Evolutionary conservation across 768 basidiomycete genomes (phyloP).

Genomic region (Astraeus odoratus): DNA sequence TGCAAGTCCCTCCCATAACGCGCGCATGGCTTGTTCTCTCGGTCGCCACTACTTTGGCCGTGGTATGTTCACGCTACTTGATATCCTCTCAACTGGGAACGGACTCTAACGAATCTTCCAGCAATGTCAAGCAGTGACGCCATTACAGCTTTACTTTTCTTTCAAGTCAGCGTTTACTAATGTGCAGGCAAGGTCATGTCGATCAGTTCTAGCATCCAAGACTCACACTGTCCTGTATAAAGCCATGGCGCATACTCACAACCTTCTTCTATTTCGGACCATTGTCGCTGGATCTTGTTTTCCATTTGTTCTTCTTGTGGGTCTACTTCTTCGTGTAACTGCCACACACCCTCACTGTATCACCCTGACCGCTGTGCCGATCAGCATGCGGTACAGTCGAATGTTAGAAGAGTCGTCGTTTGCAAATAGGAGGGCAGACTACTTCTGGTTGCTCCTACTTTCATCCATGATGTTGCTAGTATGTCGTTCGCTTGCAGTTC

Average conservation of each 20-base stretch:
- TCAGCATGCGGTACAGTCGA: constrained; percentile 91
- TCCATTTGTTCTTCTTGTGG: constrained; percentile 98
- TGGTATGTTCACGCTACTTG: constrained; percentile 49
- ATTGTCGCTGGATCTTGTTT: constrained; percentile 88
- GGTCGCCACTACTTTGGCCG: constrained; percentile 75
- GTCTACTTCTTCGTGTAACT: too few species aligned
- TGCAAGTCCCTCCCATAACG: constrained; percentile 88
- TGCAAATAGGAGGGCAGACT: constrained; percentile 85
- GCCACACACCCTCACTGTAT: too few species aligned
- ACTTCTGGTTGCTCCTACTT: constrained; percentile 87
- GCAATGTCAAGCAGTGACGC: constrained; percentile 92
- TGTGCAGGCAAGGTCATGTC: constrained; percentile 49
- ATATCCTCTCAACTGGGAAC: not conserved
- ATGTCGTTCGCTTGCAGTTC: constrained; percentile 16
- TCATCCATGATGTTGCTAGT: constrained; percentile 86
- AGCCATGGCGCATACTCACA: constrained; percentile 86
- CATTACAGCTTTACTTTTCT: constrained; percentile 89
- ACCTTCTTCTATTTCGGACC: constrained; percentile 97
- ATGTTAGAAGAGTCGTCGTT: constrained; percentile 98
- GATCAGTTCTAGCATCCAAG: not conserved
- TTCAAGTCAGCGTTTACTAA: constrained; percentile 80
- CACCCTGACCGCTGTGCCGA: too few species aligned
- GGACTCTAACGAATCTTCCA: constrained; percentile 24
- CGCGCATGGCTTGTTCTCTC: constrained; percentile 78
- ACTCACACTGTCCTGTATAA: not conserved